Evolutionary conservation across 2,329 filamentous ascomycete genomes (phyloP).

Genomic region (Seiridium cupressi): DNA sequence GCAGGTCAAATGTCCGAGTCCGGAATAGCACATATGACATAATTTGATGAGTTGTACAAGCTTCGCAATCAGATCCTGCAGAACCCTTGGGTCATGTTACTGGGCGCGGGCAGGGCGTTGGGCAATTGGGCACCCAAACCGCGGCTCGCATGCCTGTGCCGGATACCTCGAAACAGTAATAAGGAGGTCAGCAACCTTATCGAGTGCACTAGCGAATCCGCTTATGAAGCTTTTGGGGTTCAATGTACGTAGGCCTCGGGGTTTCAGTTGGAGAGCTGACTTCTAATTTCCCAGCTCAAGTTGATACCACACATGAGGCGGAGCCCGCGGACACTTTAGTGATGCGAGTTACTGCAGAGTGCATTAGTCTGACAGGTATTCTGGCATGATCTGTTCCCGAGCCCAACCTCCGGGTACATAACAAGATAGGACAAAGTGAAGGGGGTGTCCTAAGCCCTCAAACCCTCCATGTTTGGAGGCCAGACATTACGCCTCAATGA

Average conservation of each 20-base stretch:
- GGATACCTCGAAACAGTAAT: neutral
- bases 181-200: neutral
- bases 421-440: neutral
- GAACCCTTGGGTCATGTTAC: neutral
- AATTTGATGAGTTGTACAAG: conserved; percentile 5
- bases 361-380: conserved; percentile 5
- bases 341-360: conserved; percentile 12
- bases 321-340: neutral
- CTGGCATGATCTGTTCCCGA: neutral
- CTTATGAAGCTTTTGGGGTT: too few relatives aligned
- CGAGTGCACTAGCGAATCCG: neutral
- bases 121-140: neutral
- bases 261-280: neutral
- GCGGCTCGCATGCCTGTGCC: too few relatives aligned
- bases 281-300: neutral
- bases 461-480: too few relatives aligned
- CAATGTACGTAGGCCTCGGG: too few relatives aligned
- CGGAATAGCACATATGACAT: neutral
- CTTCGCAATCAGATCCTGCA: neutral
- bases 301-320: neutral
- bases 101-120: neutral
- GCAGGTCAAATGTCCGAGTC: neutral
- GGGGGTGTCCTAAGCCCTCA: too few relatives aligned
- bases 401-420: neutral
- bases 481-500: too few relatives aligned